Evolutionary conservation across 495 filamentous ascomycete species (phyloP).

Genomic region (Bathelium albidoporum): DNA sequence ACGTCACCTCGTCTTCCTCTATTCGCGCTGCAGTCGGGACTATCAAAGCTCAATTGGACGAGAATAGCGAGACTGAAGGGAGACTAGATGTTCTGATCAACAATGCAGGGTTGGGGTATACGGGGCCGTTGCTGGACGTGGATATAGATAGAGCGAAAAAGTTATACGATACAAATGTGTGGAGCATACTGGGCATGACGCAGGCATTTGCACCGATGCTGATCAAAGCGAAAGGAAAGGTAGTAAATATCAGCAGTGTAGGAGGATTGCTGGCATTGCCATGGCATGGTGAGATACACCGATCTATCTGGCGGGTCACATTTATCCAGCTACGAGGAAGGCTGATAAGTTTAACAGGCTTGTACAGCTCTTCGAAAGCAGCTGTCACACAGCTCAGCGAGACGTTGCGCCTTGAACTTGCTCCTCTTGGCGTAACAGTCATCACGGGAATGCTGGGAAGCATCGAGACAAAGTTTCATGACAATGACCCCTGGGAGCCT

Average conservation of each 20-base stretch:
- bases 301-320: too few species aligned
- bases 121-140: constrained; percentile 36
- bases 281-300: too few species aligned
- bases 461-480: background rate
- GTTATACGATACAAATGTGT: constrained; percentile 47
- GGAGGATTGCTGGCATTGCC: background rate
- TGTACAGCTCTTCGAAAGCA: constrained; percentile 32
- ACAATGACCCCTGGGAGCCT: background rate
- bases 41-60: background rate
- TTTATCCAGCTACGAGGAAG: too few species aligned
- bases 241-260: constrained; percentile 37
- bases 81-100: background rate
- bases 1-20: constrained; percentile 35
- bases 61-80: too few species aligned
- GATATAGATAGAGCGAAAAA: constrained; percentile 33
- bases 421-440: constrained; percentile 33
- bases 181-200: constrained; percentile 40
- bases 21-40: constrained; percentile 19
- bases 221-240: constrained; percentile 35
- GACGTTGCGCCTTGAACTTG: constrained; percentile 33
- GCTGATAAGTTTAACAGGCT: constrained; percentile 14
- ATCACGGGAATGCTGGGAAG: background rate
- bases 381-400: constrained; percentile 27
- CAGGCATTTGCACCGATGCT: constrained; percentile 46
- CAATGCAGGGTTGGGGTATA: background rate